Conservation (phyloP, 345 rosid species). For the Sisymbrium altissimum region DNA sequence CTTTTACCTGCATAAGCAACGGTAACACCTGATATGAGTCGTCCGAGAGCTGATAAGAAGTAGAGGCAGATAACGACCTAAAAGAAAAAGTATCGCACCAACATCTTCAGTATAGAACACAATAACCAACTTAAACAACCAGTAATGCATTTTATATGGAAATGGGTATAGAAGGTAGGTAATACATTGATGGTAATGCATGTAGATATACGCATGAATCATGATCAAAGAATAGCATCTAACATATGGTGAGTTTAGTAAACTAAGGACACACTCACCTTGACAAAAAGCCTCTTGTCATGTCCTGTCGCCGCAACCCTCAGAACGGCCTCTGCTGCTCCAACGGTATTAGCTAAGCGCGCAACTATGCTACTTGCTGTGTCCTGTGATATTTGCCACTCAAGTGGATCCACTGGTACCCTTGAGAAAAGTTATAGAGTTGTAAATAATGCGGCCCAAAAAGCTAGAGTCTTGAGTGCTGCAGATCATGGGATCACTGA, state of each 20-base stretch:
- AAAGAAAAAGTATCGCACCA: conserved; percentile 11
- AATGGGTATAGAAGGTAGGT: neutral
- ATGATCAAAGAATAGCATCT: no score
- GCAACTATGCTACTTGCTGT: conserved; percentile 74
- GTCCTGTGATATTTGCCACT: conserved; percentile 98
- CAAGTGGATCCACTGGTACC: conserved; percentile 93
- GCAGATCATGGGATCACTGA: neutral
- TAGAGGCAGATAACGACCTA: conserved; percentile 85
- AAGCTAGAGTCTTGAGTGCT: neutral
- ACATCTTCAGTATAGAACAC: neutral
- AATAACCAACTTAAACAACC: neutral
- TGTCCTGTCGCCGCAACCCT: conserved; percentile 99
- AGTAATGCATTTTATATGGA: neutral
- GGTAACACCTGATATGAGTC: conserved; percentile 77
- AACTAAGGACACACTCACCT: conserved; percentile 42
- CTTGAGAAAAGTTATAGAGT: conserved; percentile 33
- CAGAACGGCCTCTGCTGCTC: conserved; percentile 90
- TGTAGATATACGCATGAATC: no score
- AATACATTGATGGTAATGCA: conserved; percentile 1
- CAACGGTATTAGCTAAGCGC: conserved; percentile 84
- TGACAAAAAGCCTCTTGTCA: conserved; percentile 80
- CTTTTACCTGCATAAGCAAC: conserved; percentile 89
- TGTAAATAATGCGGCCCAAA: neutral
- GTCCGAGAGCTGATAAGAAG: conserved; percentile 67
- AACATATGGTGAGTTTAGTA: no score